Evolutionary conservation across 768 basidiomycete genomes (phyloP).

Genomic region (Pulveroboletus sp.): DNA sequence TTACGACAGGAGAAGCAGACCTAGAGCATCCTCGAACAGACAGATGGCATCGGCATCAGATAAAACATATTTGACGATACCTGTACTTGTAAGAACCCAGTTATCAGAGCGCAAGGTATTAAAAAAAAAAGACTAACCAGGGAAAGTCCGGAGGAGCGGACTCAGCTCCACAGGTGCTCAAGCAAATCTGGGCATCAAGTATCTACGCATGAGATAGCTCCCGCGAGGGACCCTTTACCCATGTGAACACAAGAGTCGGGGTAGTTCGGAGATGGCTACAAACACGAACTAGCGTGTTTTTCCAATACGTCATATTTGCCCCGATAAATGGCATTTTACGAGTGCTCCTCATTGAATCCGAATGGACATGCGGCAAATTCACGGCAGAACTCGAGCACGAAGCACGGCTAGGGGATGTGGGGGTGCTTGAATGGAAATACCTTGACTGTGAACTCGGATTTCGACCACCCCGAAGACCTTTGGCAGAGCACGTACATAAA

Average conservation of each 20-base stretch:
- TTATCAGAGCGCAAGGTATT: neutral
- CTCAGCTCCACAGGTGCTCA: neutral
- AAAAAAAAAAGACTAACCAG: neutral
- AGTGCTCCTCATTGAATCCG: neutral
- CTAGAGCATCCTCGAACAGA: no score
- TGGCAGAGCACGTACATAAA: conserved; percentile 9
- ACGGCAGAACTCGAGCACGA: neutral
- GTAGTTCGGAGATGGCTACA: neutral
- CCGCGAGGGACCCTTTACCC: neutral
- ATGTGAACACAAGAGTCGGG: neutral
- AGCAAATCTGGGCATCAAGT: neutral
- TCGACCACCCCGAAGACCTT: neutral
- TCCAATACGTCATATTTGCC: neutral
- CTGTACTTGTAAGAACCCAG: neutral
- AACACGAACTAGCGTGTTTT: neutral
- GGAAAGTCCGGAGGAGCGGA: no score
- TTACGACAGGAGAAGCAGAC: neutral
- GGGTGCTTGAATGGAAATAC: neutral
- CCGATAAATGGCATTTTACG: neutral
- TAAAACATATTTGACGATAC: no score
- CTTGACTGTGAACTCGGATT: neutral
- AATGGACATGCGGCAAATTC: neutral
- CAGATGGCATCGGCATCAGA: no score
- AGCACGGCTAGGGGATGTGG: neutral
- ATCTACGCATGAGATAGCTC: neutral